A percentile compares a stretch with the other conserved stretches of the same genome.
Evolutionary conservation across 2,329 filamentous ascomycete species (phyloP).

Genomic region (Blastomyces parvus): DNA sequence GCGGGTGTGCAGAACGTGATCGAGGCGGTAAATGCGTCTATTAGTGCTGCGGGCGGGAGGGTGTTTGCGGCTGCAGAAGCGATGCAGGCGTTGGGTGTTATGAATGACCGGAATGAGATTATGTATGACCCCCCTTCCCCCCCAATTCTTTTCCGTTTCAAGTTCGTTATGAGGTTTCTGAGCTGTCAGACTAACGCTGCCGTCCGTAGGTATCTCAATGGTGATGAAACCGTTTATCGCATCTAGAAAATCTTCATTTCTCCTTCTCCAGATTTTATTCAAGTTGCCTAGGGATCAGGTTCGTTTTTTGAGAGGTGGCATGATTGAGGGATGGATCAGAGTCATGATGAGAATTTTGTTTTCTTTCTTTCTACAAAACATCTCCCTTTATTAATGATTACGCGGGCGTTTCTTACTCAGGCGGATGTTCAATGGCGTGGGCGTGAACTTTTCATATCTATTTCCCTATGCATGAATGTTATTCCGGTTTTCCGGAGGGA

Average conservation of each 20-base stretch:
- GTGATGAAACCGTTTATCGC: constrained; percentile 59
- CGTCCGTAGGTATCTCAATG: constrained; percentile 34
- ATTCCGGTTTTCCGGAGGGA: background rate
- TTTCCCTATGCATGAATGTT: background rate
- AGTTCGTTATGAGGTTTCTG: constrained; percentile 19
- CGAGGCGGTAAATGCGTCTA: constrained; percentile 63
- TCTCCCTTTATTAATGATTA: background rate
- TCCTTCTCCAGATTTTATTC: background rate
- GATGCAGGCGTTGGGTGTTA: constrained; percentile 62
- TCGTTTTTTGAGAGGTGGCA: background rate
- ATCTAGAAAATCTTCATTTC: constrained; percentile 38
- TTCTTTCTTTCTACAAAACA: background rate
- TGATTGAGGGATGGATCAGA: background rate
- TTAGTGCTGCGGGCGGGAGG: constrained; percentile 44
- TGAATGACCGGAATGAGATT: constrained; percentile 79
- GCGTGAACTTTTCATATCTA: background rate
- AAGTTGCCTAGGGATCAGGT: background rate
- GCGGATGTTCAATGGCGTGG: background rate
- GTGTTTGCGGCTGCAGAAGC: constrained; percentile 65
- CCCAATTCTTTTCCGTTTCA: background rate
- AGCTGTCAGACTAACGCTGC: constrained; percentile 12
- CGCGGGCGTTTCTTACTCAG: background rate
- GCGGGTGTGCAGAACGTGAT: constrained; percentile 67
- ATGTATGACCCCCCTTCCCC: constrained; percentile 54
- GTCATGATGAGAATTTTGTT: too few relatives aligned